Evolutionary conservation across 495 filamentous ascomycete genomes (phyloP).

Genomic region (Tetracladium marchalianum): DNA sequence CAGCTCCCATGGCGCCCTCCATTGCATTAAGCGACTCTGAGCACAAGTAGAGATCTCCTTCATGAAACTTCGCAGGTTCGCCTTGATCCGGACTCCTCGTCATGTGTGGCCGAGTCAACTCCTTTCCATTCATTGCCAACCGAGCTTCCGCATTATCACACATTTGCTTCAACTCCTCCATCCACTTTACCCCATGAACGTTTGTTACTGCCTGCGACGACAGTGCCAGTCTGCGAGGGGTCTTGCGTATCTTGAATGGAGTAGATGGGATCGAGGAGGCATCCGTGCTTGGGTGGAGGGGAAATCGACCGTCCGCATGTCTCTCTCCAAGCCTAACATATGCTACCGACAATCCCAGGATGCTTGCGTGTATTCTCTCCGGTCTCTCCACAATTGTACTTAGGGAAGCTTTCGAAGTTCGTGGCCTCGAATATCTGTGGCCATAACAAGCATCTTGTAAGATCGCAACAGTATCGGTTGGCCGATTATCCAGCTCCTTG

Average conservation of each 20-base stretch:
- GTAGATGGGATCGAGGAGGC: slow-evolving; percentile 40
- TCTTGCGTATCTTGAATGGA: slow-evolving; percentile 79
- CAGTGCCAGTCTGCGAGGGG: slow-evolving; percentile 51
- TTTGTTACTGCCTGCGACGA: slow-evolving; percentile 62
- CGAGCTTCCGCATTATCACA: slow-evolving; percentile 68
- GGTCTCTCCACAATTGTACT: slow-evolving; percentile 81
- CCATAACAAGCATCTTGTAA: slow-evolving; percentile 91
- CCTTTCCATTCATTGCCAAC: slow-evolving; percentile 61
- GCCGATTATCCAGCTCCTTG: slow-evolving; percentile 30
- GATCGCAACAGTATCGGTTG: slow-evolving; percentile 65
- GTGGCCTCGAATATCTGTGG: slow-evolving; percentile 79
- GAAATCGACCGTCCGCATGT: slow-evolving; percentile 60
- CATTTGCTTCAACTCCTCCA: slow-evolving; percentile 82
- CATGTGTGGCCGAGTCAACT: slow-evolving; percentile 53
- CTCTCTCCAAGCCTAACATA: slow-evolving; percentile 78
- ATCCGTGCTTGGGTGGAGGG: slow-evolving; percentile 45
- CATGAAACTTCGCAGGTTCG: slow-evolving; percentile 49
- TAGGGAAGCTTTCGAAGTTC: slow-evolving; percentile 52
- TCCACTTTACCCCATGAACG: slow-evolving; percentile 81
- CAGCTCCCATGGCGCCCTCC: slow-evolving; percentile 79
- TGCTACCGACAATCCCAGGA: slow-evolving; percentile 73
- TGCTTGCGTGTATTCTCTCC: slow-evolving; percentile 78
- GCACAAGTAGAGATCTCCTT: slow-evolving; percentile 84
- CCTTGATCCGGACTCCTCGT: slow-evolving; percentile 35
- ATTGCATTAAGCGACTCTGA: slow-evolving; percentile 76